A percentile compares a stretch with the other conserved stretches of the same genome.
Conservation (phyloP, 305 asterid genomes). For the Fraxinus baroniana region DNA sequence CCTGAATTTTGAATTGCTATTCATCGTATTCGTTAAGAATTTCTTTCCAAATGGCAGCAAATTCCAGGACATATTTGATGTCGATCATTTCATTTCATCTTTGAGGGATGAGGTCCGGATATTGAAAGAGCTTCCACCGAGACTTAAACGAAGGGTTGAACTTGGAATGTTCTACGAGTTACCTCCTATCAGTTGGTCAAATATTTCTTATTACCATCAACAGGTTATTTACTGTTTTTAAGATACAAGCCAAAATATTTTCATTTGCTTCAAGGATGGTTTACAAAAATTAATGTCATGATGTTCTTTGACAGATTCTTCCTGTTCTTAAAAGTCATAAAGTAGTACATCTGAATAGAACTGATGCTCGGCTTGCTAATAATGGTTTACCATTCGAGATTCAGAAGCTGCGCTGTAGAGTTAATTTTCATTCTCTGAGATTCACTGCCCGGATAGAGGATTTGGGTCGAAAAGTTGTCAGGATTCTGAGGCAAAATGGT, state of each 20-base stretch:
- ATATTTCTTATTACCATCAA: conserved; percentile 66
- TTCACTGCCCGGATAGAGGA: conserved; percentile 20
- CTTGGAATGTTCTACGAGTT: conserved; percentile 52
- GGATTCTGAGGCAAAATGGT: conserved; percentile 14
- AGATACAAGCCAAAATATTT: background rate
- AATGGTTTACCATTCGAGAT: conserved; percentile 25
- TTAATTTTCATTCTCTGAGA: conserved; percentile 25
- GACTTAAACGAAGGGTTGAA: conserved; percentile 63
- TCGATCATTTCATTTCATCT: conserved; percentile 72
- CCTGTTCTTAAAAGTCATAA: conserved; percentile 24
- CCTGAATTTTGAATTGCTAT: background rate
- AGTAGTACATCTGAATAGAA: conserved; percentile 24
- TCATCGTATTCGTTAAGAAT: background rate
- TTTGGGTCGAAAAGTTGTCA: conserved; percentile 20
- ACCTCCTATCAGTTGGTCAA: conserved; percentile 91
- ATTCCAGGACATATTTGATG: conserved; percentile 78
- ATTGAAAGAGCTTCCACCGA: conserved; percentile 71
- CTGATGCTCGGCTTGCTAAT: conserved; percentile 31
- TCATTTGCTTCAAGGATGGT: background rate
- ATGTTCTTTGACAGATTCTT: conserved; percentile 23
- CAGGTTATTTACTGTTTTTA: conserved; percentile 43
- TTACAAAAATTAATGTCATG: background rate
- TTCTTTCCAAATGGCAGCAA: conserved; percentile 49
- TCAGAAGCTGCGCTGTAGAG: conserved; percentile 31
- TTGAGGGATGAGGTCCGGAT: conserved; percentile 87